A percentile compares a stretch with the other conserved stretches of the same genome.
Evolutionary conservation across 148 eudicot genomes (phyloP).

Genomic region (Cornus florida): DNA sequence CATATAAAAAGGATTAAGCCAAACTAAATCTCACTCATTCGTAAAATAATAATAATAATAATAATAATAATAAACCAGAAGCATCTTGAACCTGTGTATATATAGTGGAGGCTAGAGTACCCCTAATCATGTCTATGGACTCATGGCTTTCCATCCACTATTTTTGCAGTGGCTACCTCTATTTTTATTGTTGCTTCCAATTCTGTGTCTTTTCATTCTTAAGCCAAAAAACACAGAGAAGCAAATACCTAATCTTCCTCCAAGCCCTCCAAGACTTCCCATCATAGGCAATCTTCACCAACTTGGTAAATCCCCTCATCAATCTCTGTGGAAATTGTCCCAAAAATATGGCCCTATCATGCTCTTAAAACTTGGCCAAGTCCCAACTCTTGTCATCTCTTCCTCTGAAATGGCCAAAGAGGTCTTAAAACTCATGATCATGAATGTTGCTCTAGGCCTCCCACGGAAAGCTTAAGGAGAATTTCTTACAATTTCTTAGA

Average conservation of each 20-base stretch:
- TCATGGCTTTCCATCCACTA: no score
- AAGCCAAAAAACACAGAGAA: no score
- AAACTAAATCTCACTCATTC: no score
- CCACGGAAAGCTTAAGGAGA: background rate
- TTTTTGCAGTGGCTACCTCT: no score
- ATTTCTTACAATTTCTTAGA: constrained; percentile 8
- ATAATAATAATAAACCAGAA: no score
- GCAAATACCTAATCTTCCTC: background rate
- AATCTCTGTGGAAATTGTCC: constrained; percentile 3
- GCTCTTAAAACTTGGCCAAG: constrained; percentile 3
- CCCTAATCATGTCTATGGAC: no score
- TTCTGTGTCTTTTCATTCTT: no score
- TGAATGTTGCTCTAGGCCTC: background rate
- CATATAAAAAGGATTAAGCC: no score
- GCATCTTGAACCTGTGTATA: no score
- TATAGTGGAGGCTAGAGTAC: no score
- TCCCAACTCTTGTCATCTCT: constrained; percentile 7
- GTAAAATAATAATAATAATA: no score
- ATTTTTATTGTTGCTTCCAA: no score
- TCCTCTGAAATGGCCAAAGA: constrained; percentile 8
- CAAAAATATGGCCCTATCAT: constrained; percentile 10
- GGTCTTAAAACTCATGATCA: constrained; percentile 2
- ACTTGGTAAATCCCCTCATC: constrained; percentile 11
- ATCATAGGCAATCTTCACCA: constrained; percentile 19
- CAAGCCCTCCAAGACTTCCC: constrained; percentile 3